These are phyloP conservation scores for Aspergillus melleus DNA, from an alignment of 2,329 filamentous ascomycete genomes.

Conservation along the genomic window DNA sequence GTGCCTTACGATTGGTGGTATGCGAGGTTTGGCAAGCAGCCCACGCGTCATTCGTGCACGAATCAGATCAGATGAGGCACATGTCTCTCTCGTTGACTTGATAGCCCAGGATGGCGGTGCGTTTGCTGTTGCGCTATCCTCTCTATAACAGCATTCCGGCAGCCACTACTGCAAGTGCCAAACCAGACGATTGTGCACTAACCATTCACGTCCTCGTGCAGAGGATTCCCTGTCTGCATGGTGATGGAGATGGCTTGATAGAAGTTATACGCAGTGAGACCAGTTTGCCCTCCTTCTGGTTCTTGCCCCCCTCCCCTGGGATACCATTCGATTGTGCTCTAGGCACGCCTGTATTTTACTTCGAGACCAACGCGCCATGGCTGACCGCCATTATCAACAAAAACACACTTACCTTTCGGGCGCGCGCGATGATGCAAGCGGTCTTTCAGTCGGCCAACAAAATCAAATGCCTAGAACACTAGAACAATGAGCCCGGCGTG, in stretches of 20 bases:
- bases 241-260: neutral
- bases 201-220: neutral
- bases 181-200: neutral
- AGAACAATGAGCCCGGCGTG: neutral
- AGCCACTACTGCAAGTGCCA: neutral
- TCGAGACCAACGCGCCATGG: neutral
- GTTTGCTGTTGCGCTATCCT: neutral
- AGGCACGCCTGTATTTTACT: neutral
- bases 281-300: too few species aligned
- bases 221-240: neutral
- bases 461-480: neutral
- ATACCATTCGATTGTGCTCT: neutral
- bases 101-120: neutral
- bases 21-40: neutral
- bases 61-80: neutral
- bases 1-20: constrained; percentile 4
- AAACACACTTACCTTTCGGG: neutral
- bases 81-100: neutral
- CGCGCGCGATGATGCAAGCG: neutral
- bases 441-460: neutral
- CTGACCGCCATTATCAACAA: neutral
- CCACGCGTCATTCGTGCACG: constrained; percentile 5
- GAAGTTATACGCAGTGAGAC: too few species aligned
- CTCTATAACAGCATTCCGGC: neutral
- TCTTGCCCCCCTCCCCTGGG: too few species aligned